Evolutionary conservation across 1,284 basidiomycete genomes (phyloP), one percentile per base, ranked within the genome.

Genomic region (Stygiomarasmius scandens): DNA sequence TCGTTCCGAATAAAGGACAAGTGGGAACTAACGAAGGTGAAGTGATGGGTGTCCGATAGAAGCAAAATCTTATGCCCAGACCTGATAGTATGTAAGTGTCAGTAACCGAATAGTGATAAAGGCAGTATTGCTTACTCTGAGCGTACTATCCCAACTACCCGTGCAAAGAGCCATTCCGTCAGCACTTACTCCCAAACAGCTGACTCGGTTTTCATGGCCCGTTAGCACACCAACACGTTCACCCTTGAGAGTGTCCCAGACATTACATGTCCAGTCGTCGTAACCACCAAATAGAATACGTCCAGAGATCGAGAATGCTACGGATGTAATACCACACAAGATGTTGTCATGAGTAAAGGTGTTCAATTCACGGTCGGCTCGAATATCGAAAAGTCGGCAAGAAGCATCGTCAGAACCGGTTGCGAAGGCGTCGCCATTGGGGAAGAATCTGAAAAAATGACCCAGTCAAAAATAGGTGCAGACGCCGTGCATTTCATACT

Each of bases 231-330:
- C 96, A 32, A 98, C 95, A 57, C 96, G 90, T 75, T 99, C 96
- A 57, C 95, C 96, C 76, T 96, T 97, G 69, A 99, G 84, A 44
- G 96, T 98, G 71, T 99, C 96, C 96, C 96, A 99, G 49, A 98
- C 96, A 70, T 98, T 98, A 82, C 93, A 95, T 65, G 96, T 98
- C 92, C 96, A 98, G 74, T 99, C 96, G 74, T 99, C 97, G 72
- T 98, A 99, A 44, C 96, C 97, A 63, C 96, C 96, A 68, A 99
- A 98, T 49, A 99, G 84, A 66, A 99, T 92, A 59, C 97, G 91
- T 49, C 96, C 96, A 14, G 95, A 98, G 64, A 93, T 92, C 1
- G 95, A 98, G 81, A 99, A 99, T 14, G 93, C 96, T 64, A 99
- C 96, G 2, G 95, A 97, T 11, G 97, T 99, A 75, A 99, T 98